Conservation (phyloP, 169 alveolate species). For the Fabrea salina region DNA sequence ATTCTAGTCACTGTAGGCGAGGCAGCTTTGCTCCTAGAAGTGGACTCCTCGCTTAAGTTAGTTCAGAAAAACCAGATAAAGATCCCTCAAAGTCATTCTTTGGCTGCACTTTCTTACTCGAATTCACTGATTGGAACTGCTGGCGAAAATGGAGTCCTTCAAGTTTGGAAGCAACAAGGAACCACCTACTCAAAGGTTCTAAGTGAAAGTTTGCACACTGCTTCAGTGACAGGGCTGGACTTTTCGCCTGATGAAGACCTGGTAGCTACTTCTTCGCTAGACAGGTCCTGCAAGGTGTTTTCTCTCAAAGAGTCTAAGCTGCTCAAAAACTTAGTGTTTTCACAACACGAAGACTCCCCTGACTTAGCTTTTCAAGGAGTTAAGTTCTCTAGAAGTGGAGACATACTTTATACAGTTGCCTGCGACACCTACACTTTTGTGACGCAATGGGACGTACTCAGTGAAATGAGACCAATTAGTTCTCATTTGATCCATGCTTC, state of each 20-base stretch:
- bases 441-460: conserved; percentile 24
- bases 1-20: too few species aligned
- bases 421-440: not conserved
- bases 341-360: conserved; percentile 17
- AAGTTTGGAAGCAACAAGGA: too few species aligned
- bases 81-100: too few species aligned
- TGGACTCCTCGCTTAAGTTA: too few species aligned
- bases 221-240: conserved; percentile 4
- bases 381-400: conserved; percentile 23
- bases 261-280: conserved; percentile 17
- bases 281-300: conserved; percentile 7
- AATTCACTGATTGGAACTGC: too few species aligned
- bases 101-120: too few species aligned
- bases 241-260: not conserved
- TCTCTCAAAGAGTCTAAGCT: not conserved
- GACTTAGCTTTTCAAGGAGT: not conserved
- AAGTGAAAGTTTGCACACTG: too few species aligned
- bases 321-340: not conserved
- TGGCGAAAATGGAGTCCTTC: too few species aligned
- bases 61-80: too few species aligned
- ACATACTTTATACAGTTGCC: not conserved
- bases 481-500: conserved; percentile 1
- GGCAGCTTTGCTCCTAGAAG: too few species aligned
- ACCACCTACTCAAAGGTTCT: too few species aligned
- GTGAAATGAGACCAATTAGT: not conserved